phyloP scores from a whole-genome alignment of 495 filamentous ascomycete genomes.

The Neurospora sp. region DNA sequence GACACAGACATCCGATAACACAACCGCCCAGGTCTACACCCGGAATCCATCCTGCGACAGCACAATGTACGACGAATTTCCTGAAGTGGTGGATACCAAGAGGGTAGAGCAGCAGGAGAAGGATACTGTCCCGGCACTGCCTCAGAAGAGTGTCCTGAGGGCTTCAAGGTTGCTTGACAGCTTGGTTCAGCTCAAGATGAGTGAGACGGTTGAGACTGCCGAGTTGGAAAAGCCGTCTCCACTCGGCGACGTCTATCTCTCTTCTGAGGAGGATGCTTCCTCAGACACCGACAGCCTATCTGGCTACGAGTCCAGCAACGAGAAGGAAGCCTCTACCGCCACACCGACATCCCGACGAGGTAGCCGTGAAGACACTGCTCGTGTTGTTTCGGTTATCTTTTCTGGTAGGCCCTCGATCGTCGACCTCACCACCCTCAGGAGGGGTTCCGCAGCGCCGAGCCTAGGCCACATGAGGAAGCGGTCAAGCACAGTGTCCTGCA shows the following conservation, averaged over 20 bases:
- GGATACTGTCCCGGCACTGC: constrained; percentile 11
- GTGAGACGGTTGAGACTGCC: constrained; percentile 22
- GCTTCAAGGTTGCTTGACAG: constrained; percentile 31
- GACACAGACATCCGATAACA: neutral
- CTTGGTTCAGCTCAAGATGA: constrained; percentile 25
- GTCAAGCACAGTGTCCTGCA: constrained; percentile 17
- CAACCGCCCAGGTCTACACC: neutral
- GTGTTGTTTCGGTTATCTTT: constrained; percentile 40
- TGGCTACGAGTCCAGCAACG: constrained; percentile 34
- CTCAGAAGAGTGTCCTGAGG: constrained; percentile 34
- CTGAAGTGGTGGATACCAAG: constrained; percentile 16
- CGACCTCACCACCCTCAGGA: constrained; percentile 26
- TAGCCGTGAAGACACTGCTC: constrained; percentile 38
- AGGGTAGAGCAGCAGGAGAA: neutral
- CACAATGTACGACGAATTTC: constrained; percentile 18
- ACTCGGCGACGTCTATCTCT: constrained; percentile 40
- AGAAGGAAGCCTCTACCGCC: constrained; percentile 9
- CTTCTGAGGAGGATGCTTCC: constrained; percentile 42
- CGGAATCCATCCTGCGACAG: constrained; percentile 9
- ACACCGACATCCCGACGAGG: constrained; percentile 21
- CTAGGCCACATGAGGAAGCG: constrained; percentile 12
- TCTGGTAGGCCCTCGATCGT: constrained; percentile 38
- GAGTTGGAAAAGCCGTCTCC: constrained; percentile 19
- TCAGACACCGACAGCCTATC: constrained; percentile 42
- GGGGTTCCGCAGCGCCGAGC: constrained; percentile 30